These are phyloP conservation scores for Ambrosia artemisiifolia DNA, from an alignment of 129 eudicot species.

Conservation along the genomic window DNA sequence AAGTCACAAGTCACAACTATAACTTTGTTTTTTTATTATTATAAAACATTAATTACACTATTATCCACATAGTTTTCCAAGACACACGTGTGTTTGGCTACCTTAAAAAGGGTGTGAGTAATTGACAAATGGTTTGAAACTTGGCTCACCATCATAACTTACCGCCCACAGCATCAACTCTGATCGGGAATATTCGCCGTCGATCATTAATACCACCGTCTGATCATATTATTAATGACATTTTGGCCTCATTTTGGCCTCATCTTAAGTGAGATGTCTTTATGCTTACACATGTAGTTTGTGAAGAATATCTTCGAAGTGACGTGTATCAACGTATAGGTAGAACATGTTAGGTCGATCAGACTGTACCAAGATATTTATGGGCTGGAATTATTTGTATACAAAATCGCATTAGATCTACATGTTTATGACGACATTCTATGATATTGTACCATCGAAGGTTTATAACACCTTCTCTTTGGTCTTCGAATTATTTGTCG, in stretches of 20 bases:
- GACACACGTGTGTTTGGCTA: slow-evolving; percentile 8
- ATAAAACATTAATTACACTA: too few relatives aligned
- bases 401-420: too few relatives aligned
- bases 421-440: too few relatives aligned
- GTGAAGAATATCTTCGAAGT: neutral
- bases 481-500: too few relatives aligned
- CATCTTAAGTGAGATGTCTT: neutral
- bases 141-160: slow-evolving; percentile 6
- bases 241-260: neutral
- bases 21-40: too few relatives aligned
- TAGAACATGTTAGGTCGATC: too few relatives aligned
- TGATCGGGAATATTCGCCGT: slow-evolving; percentile 7
- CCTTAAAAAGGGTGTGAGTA: slow-evolving; percentile 15
- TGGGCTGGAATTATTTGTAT: too few relatives aligned
- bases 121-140: slow-evolving; percentile 17
- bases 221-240: neutral
- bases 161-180: neutral
- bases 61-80: too few relatives aligned
- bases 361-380: too few relatives aligned
- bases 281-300: neutral
- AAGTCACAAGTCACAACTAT: too few relatives aligned
- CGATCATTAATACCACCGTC: slow-evolving; percentile 4
- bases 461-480: too few relatives aligned
- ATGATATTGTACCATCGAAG: too few relatives aligned
- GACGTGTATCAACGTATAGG: neutral